Evolutionary conservation across 176 grass and related monocot species (phyloP).

Genomic region (Oryza brachyantha): DNA sequence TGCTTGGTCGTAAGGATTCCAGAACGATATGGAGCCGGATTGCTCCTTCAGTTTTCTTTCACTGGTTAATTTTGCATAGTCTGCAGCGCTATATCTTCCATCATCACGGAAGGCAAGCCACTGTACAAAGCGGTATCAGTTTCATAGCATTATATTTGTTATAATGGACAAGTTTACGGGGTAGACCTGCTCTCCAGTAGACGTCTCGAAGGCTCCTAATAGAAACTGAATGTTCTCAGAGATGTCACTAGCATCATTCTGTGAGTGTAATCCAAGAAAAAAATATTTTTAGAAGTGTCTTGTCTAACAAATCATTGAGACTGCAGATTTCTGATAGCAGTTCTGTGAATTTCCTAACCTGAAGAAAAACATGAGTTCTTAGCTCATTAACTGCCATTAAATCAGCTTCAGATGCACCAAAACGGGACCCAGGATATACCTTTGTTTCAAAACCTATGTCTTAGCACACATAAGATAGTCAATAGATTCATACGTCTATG

Average conservation of each 20-base stretch:
- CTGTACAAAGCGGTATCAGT: constrained; percentile 38
- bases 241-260: constrained; percentile 54
- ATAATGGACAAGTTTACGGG: constrained; percentile 2
- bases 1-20: constrained; percentile 55
- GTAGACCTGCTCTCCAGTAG: constrained; percentile 85
- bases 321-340: neutral
- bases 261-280: constrained; percentile 23
- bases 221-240: constrained; percentile 81
- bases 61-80: constrained; percentile 69
- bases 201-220: constrained; percentile 90
- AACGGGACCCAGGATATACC: constrained; percentile 79
- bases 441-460: constrained; percentile 55
- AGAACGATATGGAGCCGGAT: constrained; percentile 34
- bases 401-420: constrained; percentile 80
- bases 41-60: constrained; percentile 51
- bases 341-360: constrained; percentile 50
- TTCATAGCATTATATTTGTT: neutral
- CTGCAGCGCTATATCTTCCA: constrained; percentile 83
- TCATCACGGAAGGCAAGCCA: constrained; percentile 88
- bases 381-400: constrained; percentile 94
- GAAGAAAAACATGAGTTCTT: constrained; percentile 71
- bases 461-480: constrained; percentile 48
- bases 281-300: constrained; percentile 12
- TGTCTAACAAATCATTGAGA: constrained; percentile 2
- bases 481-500: constrained; percentile 37